Conservation (phyloP, 306 rosid species). For the Acacia melanoxylon region DNA sequence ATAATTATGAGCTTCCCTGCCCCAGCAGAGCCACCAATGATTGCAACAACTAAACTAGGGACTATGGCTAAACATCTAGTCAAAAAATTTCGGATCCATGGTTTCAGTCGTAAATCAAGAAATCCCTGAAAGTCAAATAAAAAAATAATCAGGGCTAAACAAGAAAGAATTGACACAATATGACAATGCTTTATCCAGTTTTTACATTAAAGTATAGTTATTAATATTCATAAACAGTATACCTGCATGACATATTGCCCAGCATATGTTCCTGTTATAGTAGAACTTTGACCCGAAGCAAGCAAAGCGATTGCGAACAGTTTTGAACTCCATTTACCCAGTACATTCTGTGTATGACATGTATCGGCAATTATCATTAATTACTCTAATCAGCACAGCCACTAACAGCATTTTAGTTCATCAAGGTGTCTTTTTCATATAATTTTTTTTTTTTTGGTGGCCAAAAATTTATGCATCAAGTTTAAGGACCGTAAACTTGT, state of each 20-base stretch:
- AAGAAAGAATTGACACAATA: constrained; percentile 12
- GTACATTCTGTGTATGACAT: constrained; percentile 63
- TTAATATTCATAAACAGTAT: constrained; percentile 20
- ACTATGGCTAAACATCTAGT: constrained; percentile 91
- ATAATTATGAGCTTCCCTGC: constrained; percentile 93
- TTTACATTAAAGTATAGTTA: neutral
- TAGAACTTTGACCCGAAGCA: constrained; percentile 99
- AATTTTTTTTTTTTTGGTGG: too few relatives aligned
- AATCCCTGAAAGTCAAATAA: constrained; percentile 62
- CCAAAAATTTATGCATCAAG: neutral
- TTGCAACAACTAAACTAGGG: constrained; percentile 86
- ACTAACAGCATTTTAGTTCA: neutral
- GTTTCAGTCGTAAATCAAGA: constrained; percentile 73
- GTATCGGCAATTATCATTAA: constrained; percentile 19
- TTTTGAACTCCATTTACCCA: constrained; percentile 97
- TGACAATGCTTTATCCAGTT: constrained; percentile 7
- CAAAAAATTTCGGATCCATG: constrained; percentile 86
- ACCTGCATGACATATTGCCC: constrained; percentile 99
- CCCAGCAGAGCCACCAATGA: constrained; percentile 92
- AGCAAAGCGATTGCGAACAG: constrained; percentile 90
- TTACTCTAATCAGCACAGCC: neutral
- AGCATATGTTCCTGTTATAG: constrained; percentile 98
- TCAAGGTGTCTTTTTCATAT: neutral
- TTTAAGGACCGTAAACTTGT: neutral
- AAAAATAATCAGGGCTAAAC: neutral